Conservation (phyloP, 2,329 filamentous ascomycete genomes). For the Plectosphaerella plurivora region DNA sequence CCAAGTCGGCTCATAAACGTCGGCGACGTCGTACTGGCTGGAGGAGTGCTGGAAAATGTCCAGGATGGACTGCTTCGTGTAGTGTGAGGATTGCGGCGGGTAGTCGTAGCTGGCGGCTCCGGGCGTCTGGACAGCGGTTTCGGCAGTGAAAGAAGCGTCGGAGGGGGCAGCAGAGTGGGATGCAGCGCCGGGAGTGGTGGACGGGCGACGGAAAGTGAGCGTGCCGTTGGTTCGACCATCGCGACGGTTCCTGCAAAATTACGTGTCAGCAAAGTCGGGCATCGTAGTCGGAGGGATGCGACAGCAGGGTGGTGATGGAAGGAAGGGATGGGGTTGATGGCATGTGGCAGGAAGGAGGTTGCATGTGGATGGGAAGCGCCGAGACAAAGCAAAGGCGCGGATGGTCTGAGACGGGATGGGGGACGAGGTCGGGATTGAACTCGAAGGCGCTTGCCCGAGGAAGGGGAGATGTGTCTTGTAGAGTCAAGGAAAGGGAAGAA, state of each 20-base stretch:
- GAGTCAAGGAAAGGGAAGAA: conserved; percentile 15
- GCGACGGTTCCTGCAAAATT: conserved; percentile 48
- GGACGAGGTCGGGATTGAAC: too few relatives aligned
- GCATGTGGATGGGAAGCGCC: not conserved
- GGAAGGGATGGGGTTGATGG: not conserved
- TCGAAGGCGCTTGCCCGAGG: too few relatives aligned
- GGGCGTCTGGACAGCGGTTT: conserved; percentile 32
- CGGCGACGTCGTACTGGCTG: conserved; percentile 48
- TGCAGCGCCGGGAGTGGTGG: conserved; percentile 47
- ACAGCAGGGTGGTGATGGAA: not conserved
- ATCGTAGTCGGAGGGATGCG: not conserved
- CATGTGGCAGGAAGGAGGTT: not conserved
- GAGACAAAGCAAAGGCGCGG: not conserved
- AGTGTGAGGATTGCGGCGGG: conserved; percentile 50
- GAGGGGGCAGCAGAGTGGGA: conserved; percentile 29
- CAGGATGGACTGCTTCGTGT: conserved; percentile 75
- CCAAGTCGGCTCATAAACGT: conserved; percentile 73
- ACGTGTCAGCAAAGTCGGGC: not conserved
- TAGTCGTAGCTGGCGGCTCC: conserved; percentile 14
- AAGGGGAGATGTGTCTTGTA: not conserved
- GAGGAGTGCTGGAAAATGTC: conserved; percentile 57
- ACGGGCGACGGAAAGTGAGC: conserved; percentile 60
- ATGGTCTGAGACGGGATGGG: not conserved
- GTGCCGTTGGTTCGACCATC: conserved; percentile 58
- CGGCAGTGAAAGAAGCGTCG: conserved; percentile 27